Evolutionary conservation across 495 filamentous ascomycete species (phyloP), one percentile per base, ranked within the genome.

Genomic region (Penicillium arizonense): DNA sequence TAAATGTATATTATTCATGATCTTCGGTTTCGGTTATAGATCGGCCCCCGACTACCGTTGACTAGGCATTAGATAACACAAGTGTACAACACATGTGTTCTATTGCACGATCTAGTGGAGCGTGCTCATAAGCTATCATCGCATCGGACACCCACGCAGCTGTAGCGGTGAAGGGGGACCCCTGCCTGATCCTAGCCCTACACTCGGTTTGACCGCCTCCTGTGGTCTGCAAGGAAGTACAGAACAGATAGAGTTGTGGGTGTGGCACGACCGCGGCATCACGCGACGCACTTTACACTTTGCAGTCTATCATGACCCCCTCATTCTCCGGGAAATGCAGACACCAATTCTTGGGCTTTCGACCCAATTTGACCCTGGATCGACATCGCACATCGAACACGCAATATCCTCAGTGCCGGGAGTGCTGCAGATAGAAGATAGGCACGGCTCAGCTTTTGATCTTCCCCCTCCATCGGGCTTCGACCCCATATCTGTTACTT

Each of bases 131-230:
- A 18, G 23, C 32, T 37, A 51, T 59, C 47, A 51, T 53, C 44
- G 13, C 41, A 33, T 65, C 41, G 39, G 59, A 59, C 56, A 65
- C 47, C 47, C 53, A 63, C 59, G 56, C 55, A 61, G 59, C 47
- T 47, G 44, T 56, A 62, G 63, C 63, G 63, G 63, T 66, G 56
- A 64, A 56, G 58, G 51, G 35, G 11, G 43, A 26, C 24, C 45
- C 42, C 45, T 60, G 14, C 30, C 47, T 43, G 41, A 41, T 24
- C 42, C 40, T 52, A 24, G 43, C 28, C 52, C 49, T 57, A 26
- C 33, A n/a, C 53, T 37, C 23, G 46, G 38, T 40, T 53, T 70
- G 68, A 73, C 70, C 70, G 70, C 70, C 55, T 62, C 59, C 59
- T 65, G 62, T 47, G 59, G 58, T 35, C 56, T 51, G 62, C 52